Base-by-base conservation (phyloP, 116 monocot species). In the Dioscorea cayenensis region DNA sequence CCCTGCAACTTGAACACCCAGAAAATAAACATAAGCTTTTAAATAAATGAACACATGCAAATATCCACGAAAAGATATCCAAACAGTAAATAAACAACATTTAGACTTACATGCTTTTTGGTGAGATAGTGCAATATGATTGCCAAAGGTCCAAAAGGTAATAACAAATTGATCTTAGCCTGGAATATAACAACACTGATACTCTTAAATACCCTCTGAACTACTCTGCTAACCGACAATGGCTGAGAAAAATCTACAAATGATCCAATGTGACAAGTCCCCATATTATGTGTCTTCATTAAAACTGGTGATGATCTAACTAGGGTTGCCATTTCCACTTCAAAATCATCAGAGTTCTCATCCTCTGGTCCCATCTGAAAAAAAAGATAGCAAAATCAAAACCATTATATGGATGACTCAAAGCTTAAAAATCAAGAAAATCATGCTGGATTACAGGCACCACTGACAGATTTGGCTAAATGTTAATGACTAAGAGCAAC, bases 121-220 rank as follows among this genome's bases (percentile, higher is more conserved):
- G 88, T 90, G 65, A 88, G 76, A 81, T 97, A 93, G 78, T 89
- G 97, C 28, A 93, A 82, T 68, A 93, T 52, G 71, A 97, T 73
- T 13, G 90, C 90, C 65, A 93, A 67, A n/a, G 97, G 97, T 58
- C 97, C 97, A 81, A 97, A 97, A 58, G 97, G 93, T 65, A 92
- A 72, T 17, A 97, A 71, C n/a, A 97, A 59, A 52, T 93, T 93
- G 49, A 97, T 90, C 79, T 96, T 96, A 58, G 87, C 90, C 74
- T 87, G 80, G 51, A 95, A 51, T 68, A 96, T 62, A 35, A 96
- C 96, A 36, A 75, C 69, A 25, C 80, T 75, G 69, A 87, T 81
- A 73, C 87, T 96, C 43, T 60, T 78, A 36, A 84, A 37, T 38
- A 87, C 16, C 81, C 86, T 82, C 59, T 52, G 80, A 18, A 36